phyloP scores from a whole-genome alignment of 1,139 yeast species.

The Blastobotrys apis region DNA sequence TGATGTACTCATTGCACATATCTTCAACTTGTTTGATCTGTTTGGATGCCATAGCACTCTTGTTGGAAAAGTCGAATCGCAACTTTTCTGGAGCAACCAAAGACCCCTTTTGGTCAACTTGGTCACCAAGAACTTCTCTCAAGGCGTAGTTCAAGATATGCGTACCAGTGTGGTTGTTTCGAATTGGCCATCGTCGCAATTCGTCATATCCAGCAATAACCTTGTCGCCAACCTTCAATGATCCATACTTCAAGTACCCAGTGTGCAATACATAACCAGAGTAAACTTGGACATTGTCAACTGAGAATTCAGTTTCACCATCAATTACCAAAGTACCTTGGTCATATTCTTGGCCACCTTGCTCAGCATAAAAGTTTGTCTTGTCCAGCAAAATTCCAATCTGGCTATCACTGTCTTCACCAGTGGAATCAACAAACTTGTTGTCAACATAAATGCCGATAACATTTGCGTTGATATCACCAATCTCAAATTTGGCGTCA shows the following conservation, averaged over 20 bases:
- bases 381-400: constrained; percentile 79
- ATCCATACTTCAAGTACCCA: constrained; percentile 77
- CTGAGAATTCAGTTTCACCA: constrained; percentile 81
- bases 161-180: constrained; percentile 98
- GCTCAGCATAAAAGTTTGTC: constrained; percentile 96
- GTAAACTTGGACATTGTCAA: constrained; percentile 84
- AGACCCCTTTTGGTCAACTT: constrained; percentile 94
- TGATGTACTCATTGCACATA: constrained; percentile 67
- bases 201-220: constrained; percentile 89
- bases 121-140: constrained; percentile 79
- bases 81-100: constrained; percentile 92
- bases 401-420: constrained; percentile 43
- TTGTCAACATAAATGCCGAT: constrained; percentile 70
- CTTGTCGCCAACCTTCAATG: constrained; percentile 57
- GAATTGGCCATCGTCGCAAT: constrained; percentile 91
- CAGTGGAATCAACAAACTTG: constrained; percentile 48
- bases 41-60: constrained; percentile 62
- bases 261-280: constrained; percentile 96
- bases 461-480: constrained; percentile 40
- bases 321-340: constrained; percentile 90
- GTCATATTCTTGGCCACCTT: constrained; percentile 98
- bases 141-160: constrained; percentile 88
- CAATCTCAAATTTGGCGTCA: constrained; percentile 49
- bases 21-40: constrained; percentile 75
- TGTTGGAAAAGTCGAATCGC: constrained; percentile 93